Percentiles rank a stretch among this genome's conserved stretches.
These are phyloP conservation scores for Ophiostoma quercus DNA, from an alignment of 2,329 filamentous ascomycete species.

Conservation along the genomic window DNA sequence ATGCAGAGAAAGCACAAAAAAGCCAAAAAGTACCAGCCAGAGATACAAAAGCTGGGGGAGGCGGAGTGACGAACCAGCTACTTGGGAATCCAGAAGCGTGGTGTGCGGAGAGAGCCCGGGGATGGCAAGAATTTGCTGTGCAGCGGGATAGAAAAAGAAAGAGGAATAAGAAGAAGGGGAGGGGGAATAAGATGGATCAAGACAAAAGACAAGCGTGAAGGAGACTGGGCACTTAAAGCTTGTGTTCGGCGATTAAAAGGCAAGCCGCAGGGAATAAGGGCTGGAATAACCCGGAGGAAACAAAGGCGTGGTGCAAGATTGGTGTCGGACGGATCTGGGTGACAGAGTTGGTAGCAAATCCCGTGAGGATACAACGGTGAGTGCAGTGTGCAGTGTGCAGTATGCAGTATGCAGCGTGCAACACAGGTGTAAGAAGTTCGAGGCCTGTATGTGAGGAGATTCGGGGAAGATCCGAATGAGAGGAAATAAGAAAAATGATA, in stretches of 20 bases:
- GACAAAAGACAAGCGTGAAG: neutral
- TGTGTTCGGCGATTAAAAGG: constrained; percentile 15
- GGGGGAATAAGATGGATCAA: constrained; percentile 1
- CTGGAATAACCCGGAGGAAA: constrained; percentile 22
- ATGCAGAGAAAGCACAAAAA: neutral
- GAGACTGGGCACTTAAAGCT: constrained; percentile 2
- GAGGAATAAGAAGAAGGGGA: neutral
- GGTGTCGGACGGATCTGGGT: neutral
- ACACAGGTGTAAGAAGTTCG: neutral
- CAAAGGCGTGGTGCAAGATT: neutral
- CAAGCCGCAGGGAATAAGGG: constrained; percentile 7
- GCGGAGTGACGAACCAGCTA: neutral
- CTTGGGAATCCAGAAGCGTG: neutral
- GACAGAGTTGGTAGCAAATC: constrained; percentile 17
- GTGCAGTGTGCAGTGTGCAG: neutral
- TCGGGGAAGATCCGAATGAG: neutral
- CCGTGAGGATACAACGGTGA: constrained; percentile 17
- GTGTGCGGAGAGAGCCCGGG: constrained; percentile 1
- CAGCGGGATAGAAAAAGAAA: constrained; percentile 1
- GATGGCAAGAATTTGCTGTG: neutral
- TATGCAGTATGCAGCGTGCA: neutral
- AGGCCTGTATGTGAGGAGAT: too few relatives aligned
- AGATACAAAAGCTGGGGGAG: neutral
- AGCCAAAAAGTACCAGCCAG: neutral
- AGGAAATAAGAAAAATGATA: neutral